These are phyloP conservation scores for Zymoseptoria brevis DNA, from an alignment of 2,329 filamentous ascomycete species.

Conservation along the genomic window DNA sequence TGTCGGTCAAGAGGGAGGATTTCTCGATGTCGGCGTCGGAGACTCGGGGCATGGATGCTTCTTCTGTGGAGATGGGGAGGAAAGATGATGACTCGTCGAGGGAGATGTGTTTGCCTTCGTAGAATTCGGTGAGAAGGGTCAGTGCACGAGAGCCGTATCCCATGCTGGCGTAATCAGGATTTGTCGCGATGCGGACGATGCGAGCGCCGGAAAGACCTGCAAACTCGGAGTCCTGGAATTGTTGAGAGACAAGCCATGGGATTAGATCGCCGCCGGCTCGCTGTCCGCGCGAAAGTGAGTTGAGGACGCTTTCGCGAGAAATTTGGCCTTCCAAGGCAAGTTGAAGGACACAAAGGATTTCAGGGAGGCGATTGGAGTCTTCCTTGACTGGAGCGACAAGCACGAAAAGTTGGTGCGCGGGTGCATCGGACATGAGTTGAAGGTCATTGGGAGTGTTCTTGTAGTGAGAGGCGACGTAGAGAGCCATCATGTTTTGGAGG, in stretches of 20 bases:
- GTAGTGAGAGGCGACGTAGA: slow-evolving; percentile 96
- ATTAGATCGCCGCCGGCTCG: slow-evolving; percentile 88
- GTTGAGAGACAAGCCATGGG: slow-evolving; percentile 93
- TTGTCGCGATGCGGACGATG: slow-evolving; percentile 89
- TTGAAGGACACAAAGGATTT: slow-evolving; percentile 91
- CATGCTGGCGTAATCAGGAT: slow-evolving; percentile 86
- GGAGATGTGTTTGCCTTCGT: slow-evolving; percentile 83
- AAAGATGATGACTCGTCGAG: slow-evolving; percentile 62
- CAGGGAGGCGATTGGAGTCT: slow-evolving; percentile 69
- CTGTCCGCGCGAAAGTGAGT: slow-evolving; percentile 79
- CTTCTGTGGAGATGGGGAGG: slow-evolving; percentile 38
- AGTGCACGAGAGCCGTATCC: slow-evolving; percentile 89
- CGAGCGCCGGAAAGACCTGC: slow-evolving; percentile 86
- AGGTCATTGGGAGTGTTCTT: slow-evolving; percentile 97
- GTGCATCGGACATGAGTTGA: slow-evolving; percentile 97
- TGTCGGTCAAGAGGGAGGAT: slow-evolving; percentile 70
- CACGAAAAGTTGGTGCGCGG: slow-evolving; percentile 92
- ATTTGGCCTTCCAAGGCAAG: slow-evolving; percentile 92
- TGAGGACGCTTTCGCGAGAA: slow-evolving; percentile 84
- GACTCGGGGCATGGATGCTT: slow-evolving; percentile 56
- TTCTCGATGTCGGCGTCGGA: slow-evolving; percentile 75
- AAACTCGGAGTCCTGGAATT: slow-evolving; percentile 97
- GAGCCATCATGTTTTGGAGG: slow-evolving; percentile 92
- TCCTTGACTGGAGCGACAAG: slow-evolving; percentile 79
- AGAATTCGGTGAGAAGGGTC: slow-evolving; percentile 82